Conservation (phyloP, 2,329 filamentous ascomycete genomes). For the Diplodia intermedia region DNA sequence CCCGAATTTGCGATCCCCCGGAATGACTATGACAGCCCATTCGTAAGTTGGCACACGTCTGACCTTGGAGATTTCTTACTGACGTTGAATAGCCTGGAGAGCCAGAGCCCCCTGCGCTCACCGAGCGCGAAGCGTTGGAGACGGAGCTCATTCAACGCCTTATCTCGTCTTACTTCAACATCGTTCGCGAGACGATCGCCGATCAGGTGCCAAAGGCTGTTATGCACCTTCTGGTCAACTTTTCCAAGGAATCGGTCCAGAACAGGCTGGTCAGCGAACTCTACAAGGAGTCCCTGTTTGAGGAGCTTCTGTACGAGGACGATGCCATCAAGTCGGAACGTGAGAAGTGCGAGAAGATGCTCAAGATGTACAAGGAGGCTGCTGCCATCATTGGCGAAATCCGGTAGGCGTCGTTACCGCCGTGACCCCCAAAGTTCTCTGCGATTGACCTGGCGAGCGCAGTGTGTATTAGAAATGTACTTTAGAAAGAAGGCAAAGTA, state of each 20-base stretch:
- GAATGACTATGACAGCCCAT: slow-evolving; percentile 59
- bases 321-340: slow-evolving; percentile 96
- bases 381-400: slow-evolving; percentile 99
- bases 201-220: slow-evolving; percentile 98
- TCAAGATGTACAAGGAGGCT: slow-evolving; percentile 95
- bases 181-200: slow-evolving; percentile 96
- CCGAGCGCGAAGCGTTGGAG: slow-evolving; percentile 94
- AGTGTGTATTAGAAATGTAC: slow-evolving; percentile 31
- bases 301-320: slow-evolving; percentile 95
- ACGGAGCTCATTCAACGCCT: slow-evolving; percentile 95
- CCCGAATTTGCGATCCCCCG: slow-evolving; percentile 45
- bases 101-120: slow-evolving; percentile 81
- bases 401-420: slow-evolving; percentile 59
- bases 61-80: background rate
- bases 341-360: slow-evolving; percentile 96
- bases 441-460: slow-evolving; percentile 27
- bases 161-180: slow-evolving; percentile 99
- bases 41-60: slow-evolving; percentile 69
- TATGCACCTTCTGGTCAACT: slow-evolving; percentile 98
- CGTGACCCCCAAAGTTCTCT: slow-evolving; percentile 8
- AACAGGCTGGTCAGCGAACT: slow-evolving; percentile 94
- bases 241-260: slow-evolving; percentile 97
- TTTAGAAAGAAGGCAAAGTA: slow-evolving; percentile 21
- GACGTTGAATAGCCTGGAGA: slow-evolving; percentile 44
- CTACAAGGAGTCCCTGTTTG: slow-evolving; percentile 89